phyloP scores from a whole-genome alignment of 1,284 basidiomycete genomes.

The Trichosporon coremiiforme region DNA sequence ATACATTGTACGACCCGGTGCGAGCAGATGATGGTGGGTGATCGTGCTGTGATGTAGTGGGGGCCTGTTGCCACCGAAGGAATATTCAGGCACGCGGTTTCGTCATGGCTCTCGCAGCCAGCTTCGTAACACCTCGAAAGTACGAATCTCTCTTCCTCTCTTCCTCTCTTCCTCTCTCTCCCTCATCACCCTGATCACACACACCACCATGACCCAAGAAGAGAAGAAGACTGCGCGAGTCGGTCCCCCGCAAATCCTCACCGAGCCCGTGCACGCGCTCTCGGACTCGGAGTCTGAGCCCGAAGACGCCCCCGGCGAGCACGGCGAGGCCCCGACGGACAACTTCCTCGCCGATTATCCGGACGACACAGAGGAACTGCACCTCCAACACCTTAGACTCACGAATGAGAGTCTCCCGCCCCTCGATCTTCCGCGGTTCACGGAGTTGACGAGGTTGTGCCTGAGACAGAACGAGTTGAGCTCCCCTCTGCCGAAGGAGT shows the following conservation, averaged over 20 bases:
- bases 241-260: background rate
- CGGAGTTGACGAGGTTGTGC: slow-evolving; percentile 71
- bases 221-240: slow-evolving; percentile 10
- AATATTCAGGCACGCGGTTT: background rate
- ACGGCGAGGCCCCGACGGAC: slow-evolving; percentile 27
- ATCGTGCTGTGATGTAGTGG: background rate
- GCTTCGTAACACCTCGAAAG: too few species aligned
- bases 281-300: slow-evolving; percentile 41
- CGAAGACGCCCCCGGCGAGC: slow-evolving; percentile 31
- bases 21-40: background rate
- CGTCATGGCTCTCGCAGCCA: background rate
- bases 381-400: slow-evolving; percentile 82
- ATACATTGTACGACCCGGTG: background rate
- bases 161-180: too few species aligned
- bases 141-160: too few species aligned
- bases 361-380: slow-evolving; percentile 78
- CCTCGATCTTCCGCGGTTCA: slow-evolving; percentile 68
- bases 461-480: slow-evolving; percentile 84
- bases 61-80: too few species aligned
- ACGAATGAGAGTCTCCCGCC: slow-evolving; percentile 63
- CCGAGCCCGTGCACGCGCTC: slow-evolving; percentile 33
- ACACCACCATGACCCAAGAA: background rate
- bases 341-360: slow-evolving; percentile 62
- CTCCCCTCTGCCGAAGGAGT: slow-evolving; percentile 67
- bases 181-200: too few species aligned